Evolutionary conservation across 2,329 filamentous ascomycete species (phyloP).

Genomic region (Stemphylium lycopersici): DNA sequence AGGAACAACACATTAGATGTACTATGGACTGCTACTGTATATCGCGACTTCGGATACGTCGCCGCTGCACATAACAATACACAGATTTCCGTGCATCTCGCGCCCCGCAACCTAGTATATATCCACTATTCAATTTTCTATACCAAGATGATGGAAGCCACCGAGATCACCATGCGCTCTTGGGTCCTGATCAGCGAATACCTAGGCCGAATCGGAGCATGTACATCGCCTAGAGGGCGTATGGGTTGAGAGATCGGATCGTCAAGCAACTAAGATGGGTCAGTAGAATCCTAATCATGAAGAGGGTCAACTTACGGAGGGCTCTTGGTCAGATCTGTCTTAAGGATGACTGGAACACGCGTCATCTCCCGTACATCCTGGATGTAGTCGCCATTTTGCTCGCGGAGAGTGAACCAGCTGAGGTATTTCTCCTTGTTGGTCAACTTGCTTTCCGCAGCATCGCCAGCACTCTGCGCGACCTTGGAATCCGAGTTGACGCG

Average conservation of each 20-base stretch:
- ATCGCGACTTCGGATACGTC: conserved; percentile 29
- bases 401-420: conserved; percentile 84
- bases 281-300: conserved; percentile 14
- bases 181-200: conserved; percentile 1
- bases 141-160: conserved; percentile 31
- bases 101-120: conserved; percentile 29
- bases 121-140: conserved; percentile 42
- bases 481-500: conserved; percentile 95
- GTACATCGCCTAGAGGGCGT: conserved; percentile 58
- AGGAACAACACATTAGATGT: conserved; percentile 40
- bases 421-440: conserved; percentile 97
- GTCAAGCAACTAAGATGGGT: conserved; percentile 70
- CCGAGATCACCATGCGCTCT: neutral
- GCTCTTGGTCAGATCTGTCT: conserved; percentile 98
- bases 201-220: neutral
- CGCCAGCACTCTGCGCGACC: conserved; percentile 70
- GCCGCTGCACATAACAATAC: conserved; percentile 41
- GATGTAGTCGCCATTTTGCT: conserved; percentile 94
- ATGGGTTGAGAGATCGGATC: conserved; percentile 83
- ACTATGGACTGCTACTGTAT: conserved; percentile 31
- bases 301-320: conserved; percentile 79
- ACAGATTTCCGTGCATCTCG: conserved; percentile 26
- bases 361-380: conserved; percentile 99
- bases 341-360: conserved; percentile 93
- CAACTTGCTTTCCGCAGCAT: conserved; percentile 78